phyloP scores from a whole-genome alignment of 2,329 filamentous ascomycete genomes.

The Ilyonectria robusta region DNA sequence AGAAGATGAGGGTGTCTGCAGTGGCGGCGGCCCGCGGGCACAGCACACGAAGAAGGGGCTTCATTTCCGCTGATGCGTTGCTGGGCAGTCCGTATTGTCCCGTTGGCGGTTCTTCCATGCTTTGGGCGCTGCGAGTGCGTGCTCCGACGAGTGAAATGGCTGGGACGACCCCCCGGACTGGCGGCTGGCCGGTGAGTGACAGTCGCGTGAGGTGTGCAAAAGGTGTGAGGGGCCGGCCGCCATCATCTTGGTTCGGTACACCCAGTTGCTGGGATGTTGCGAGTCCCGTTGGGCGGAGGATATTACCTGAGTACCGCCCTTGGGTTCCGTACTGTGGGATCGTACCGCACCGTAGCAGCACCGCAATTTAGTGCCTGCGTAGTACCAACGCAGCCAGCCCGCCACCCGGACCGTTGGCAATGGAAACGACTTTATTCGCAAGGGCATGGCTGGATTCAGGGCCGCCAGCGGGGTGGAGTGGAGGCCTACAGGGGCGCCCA shows the following conservation, averaged over 20 bases:
- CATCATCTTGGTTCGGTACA: constrained; percentile 6
- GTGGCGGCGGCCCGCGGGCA: constrained; percentile 1
- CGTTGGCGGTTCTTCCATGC: background rate
- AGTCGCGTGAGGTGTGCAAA: background rate
- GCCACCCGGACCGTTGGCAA: constrained; percentile 30
- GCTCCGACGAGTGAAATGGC: constrained; percentile 7
- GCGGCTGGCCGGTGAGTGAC: background rate
- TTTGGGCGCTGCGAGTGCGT: background rate
- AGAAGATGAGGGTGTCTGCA: background rate
- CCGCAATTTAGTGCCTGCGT: background rate
- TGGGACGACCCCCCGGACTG: constrained; percentile 1
- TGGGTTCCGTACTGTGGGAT: background rate
- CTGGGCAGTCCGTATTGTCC: background rate
- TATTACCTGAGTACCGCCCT: background rate
- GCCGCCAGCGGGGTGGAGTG: background rate
- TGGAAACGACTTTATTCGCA: constrained; percentile 36
- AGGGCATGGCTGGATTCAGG: background rate
- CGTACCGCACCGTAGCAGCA: background rate
- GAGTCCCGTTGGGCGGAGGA: background rate
- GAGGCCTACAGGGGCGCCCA: background rate
- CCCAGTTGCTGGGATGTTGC: background rate
- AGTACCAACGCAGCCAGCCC: background rate
- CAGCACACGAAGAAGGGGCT: background rate
- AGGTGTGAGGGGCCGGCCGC: background rate
- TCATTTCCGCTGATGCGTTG: background rate